Conservation (phyloP, 352 stramenopile genomes). For the Phytophthora nicotianae region DNA sequence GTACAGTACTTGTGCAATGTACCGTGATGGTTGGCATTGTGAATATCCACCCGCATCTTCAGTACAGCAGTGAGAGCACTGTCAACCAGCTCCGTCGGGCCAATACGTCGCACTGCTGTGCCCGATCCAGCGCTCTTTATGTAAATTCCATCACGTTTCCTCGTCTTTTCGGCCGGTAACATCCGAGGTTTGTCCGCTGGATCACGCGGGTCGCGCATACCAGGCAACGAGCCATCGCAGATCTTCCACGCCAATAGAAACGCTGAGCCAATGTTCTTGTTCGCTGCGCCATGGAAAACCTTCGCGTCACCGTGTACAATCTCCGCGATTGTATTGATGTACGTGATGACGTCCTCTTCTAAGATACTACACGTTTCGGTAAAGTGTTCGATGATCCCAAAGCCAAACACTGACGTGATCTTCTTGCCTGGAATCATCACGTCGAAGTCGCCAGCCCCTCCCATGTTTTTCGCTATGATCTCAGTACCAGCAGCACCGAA, state of each 20-base stretch:
- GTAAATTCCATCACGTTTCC: conserved; percentile 69
- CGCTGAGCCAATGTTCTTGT: conserved; percentile 96
- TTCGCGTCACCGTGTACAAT: conserved; percentile 96
- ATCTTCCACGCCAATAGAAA: conserved; percentile 98
- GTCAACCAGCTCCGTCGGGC: conserved; percentile 89
- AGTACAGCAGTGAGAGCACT: conserved; percentile 95
- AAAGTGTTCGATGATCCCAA: conserved; percentile 97
- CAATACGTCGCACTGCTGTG: conserved; percentile 46
- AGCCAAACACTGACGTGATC: conserved; percentile 96
- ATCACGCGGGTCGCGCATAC: conserved; percentile 85
- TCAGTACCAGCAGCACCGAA: conserved; percentile 97
- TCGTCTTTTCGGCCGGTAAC: conserved; percentile 60
- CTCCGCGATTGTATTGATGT: conserved; percentile 97
- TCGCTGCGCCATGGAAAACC: conserved; percentile 93
- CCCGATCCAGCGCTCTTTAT: conserved; percentile 64
- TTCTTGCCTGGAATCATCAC: conserved; percentile 98
- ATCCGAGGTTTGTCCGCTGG: conserved; percentile 74
- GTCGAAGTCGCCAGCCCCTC: conserved; percentile 91
- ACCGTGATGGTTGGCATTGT: conserved; percentile 91
- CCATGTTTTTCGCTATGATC: conserved; percentile 99
- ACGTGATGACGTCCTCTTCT: conserved; percentile 96
- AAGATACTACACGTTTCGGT: conserved; percentile 93
- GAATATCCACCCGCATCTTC: conserved; percentile 96
- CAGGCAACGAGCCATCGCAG: conserved; percentile 87
- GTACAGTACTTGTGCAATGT: conserved; percentile 84